Evolutionary conservation across 345 rosid genomes (phyloP).

Genomic region (Firmiana major): DNA sequence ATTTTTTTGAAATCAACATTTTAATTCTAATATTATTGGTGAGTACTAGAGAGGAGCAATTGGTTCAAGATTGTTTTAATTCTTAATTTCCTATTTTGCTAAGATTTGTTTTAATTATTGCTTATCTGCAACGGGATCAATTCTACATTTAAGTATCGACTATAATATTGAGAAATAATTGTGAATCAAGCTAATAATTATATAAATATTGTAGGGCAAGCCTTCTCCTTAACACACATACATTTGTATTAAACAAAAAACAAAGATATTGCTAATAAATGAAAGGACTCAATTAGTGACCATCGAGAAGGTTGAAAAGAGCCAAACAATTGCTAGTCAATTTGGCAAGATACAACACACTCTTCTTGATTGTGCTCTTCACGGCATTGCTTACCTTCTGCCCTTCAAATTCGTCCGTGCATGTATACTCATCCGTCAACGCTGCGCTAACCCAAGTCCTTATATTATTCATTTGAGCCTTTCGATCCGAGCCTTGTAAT

Average conservation of each 20-base stretch:
- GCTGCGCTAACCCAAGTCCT: conserved; percentile 72
- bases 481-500: conserved; percentile 10
- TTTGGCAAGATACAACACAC: not conserved
- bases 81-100: not conserved
- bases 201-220: too few species aligned
- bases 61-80: not conserved
- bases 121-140: too few species aligned
- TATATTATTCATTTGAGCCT: conserved; percentile 34
- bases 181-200: too few species aligned
- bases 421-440: conserved; percentile 18
- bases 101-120: too few species aligned
- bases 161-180: too few species aligned
- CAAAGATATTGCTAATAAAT: not conserved
- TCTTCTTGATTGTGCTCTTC: not conserved
- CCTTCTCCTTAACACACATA: too few species aligned
- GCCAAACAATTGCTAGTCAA: not conserved
- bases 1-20: too few species aligned
- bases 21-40: too few species aligned
- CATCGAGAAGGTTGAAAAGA: not conserved
- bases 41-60: too few species aligned
- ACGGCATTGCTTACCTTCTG: not conserved
- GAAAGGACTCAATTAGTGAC: not conserved
- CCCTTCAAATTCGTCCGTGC: not conserved
- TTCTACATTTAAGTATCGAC: too few species aligned
- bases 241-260: not conserved